Evolutionary conservation across 768 basidiomycete species (phyloP).

Genomic region (Tylopilus subfusipes): DNA sequence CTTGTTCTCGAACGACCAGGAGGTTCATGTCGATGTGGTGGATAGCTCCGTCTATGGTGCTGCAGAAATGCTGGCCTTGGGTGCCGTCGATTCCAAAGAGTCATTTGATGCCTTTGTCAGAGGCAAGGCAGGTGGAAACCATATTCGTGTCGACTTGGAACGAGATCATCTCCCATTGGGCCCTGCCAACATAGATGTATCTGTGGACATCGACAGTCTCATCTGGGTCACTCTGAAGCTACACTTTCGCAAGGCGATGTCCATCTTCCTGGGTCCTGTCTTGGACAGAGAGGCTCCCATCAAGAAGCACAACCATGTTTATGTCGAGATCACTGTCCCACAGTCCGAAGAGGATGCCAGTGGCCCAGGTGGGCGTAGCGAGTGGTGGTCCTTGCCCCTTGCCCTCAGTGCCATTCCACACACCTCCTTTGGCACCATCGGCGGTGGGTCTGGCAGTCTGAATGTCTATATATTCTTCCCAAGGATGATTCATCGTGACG

Average conservation of each 20-base stretch:
- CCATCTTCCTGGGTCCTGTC: too few species aligned
- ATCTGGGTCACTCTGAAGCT: too few species aligned
- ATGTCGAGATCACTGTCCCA: conserved; percentile 7
- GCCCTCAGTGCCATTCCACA: conserved; percentile 4
- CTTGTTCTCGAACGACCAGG: background rate
- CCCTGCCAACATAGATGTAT: too few species aligned
- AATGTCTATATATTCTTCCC: conserved; percentile 9
- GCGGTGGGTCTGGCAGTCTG: too few species aligned
- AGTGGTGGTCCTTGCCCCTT: too few species aligned
- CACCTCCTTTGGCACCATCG: background rate
- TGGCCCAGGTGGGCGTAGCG: too few species aligned
- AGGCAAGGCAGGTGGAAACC: background rate
- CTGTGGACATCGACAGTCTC: too few species aligned
- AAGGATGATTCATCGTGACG: conserved; percentile 2
- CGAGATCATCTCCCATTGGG: too few species aligned
- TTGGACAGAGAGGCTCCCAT: too few species aligned
- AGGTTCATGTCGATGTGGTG: background rate
- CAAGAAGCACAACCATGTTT: too few species aligned
- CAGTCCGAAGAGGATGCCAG: conserved; percentile 9
- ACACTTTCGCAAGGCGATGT: too few species aligned
- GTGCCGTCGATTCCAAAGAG: background rate
- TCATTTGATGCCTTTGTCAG: background rate
- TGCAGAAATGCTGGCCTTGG: background rate
- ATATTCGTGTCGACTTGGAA: too few species aligned
- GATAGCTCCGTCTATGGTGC: background rate